Conservation (phyloP, 139 green algal genomes). For the Mesotaenium endlicherianum region DNA sequence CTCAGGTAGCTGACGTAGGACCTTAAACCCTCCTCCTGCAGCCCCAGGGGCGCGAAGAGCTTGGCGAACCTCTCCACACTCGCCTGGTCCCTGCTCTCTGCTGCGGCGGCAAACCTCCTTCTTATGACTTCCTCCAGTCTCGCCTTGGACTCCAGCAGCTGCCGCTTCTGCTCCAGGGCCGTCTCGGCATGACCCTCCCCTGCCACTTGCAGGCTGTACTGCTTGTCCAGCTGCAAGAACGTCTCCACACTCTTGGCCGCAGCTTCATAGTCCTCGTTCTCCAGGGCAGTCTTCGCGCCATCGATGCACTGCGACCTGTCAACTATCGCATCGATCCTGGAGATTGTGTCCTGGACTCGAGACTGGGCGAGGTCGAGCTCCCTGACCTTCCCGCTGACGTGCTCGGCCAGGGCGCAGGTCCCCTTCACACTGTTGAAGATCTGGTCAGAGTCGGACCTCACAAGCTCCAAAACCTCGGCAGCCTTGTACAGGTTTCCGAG, state of each 20-base stretch:
- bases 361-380: conserved; percentile 78
- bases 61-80: conserved; percentile 72
- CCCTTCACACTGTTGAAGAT: conserved; percentile 51
- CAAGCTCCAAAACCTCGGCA: conserved; percentile 65
- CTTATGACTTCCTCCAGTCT: conserved; percentile 70
- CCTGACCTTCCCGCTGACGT: conserved; percentile 79
- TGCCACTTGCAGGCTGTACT: not conserved
- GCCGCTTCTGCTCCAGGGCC: conserved; percentile 61
- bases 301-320: conserved; percentile 76
- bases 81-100: conserved; percentile 60
- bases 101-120: conserved; percentile 62
- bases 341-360: conserved; percentile 63
- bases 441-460: conserved; percentile 74
- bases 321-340: conserved; percentile 69
- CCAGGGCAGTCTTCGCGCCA: conserved; percentile 65
- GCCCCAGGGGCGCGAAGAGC: conserved; percentile 75
- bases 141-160: conserved; percentile 62
- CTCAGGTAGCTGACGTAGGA: conserved; percentile 65
- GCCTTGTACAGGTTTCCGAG: conserved; percentile 14
- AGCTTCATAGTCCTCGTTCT: conserved; percentile 79
- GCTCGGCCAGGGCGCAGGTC: conserved; percentile 75
- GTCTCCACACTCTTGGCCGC: conserved; percentile 73
- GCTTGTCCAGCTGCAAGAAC: conserved; percentile 75
- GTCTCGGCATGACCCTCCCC: conserved; percentile 12
- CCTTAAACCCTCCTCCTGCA: conserved; percentile 70